These are phyloP conservation scores for Luzula sylvatica DNA, from an alignment of 176 grass and related monocot species.

Conservation along the genomic window DNA sequence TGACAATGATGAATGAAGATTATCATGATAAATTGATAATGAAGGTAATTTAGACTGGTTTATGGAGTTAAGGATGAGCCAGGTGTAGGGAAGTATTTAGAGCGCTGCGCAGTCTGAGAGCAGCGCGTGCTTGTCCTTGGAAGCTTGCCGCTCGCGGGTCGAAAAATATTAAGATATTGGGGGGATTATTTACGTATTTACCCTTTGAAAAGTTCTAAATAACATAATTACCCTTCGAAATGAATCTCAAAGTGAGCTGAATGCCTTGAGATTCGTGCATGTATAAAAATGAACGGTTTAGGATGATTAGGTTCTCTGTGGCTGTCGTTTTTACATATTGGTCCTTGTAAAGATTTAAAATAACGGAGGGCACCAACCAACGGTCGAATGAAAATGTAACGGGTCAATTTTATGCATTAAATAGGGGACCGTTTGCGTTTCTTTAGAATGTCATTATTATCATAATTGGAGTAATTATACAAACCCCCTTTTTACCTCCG, in stretches of 20 bases:
- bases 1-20: neutral
- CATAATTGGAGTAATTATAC: too few relatives aligned
- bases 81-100: slow-evolving; percentile 1
- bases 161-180: too few relatives aligned
- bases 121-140: slow-evolving; percentile 26
- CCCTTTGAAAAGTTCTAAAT: too few relatives aligned
- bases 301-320: neutral
- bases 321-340: neutral
- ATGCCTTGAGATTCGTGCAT: neutral
- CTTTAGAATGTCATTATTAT: too few relatives aligned
- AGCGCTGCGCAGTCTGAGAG: neutral
- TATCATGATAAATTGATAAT: too few relatives aligned
- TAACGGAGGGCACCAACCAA: neutral
- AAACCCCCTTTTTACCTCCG: too few relatives aligned
- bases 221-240: too few relatives aligned
- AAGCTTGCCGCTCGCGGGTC: slow-evolving; percentile 12
- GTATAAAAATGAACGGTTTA: neutral
- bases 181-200: too few relatives aligned
- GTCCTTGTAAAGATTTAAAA: neutral
- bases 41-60: too few relatives aligned
- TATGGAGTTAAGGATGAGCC: neutral
- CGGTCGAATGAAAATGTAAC: slow-evolving; percentile 16
- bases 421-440: neutral
- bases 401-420: slow-evolving; percentile 1
- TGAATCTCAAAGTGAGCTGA: neutral